phyloP scores from a whole-genome alignment of 163 green algal species.

The Prototheca cutis region DNA sequence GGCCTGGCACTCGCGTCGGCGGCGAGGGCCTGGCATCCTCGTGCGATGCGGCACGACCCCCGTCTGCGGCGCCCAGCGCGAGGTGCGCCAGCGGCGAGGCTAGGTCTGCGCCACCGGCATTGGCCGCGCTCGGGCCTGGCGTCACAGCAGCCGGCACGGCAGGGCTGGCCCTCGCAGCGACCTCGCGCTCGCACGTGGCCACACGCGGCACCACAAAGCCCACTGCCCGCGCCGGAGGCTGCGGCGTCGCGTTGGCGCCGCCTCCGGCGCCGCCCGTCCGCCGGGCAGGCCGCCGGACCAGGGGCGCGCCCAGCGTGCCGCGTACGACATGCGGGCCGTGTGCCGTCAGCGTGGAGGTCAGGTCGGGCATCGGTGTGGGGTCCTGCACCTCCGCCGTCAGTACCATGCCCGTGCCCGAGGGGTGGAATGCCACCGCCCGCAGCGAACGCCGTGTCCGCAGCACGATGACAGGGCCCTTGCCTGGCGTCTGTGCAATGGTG shows the following conservation, averaged over 20 bases:
- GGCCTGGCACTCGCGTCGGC: background rate
- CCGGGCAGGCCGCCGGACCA: background rate
- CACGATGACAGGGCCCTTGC: slow-evolving; percentile 25
- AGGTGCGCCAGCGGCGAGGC: background rate
- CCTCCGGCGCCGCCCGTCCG: slow-evolving; percentile 1
- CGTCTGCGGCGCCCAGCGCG: background rate
- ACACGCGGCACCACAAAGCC: background rate
- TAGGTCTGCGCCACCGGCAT: background rate
- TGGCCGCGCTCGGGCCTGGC: no score
- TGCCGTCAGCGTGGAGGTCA: slow-evolving; percentile 20
- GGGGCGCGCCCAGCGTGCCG: slow-evolving; percentile 3
- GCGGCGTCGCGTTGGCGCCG: no score
- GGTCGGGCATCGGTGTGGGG: slow-evolving; percentile 15
- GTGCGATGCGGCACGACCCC: background rate
- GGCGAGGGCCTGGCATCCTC: background rate
- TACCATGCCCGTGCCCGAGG: slow-evolving; percentile 57
- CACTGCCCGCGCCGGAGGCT: background rate
- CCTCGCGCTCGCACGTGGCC: no score
- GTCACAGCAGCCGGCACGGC: no score
- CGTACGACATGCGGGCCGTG: slow-evolving; percentile 2
- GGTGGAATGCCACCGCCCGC: slow-evolving; percentile 85
- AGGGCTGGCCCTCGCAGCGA: no score
- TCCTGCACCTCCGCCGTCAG: slow-evolving; percentile 81
- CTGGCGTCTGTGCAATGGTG: background rate
- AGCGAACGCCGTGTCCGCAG: slow-evolving; percentile 75